Base-by-base conservation (phyloP, 345 rosid species). In the Hevea brasiliensis region DNA sequence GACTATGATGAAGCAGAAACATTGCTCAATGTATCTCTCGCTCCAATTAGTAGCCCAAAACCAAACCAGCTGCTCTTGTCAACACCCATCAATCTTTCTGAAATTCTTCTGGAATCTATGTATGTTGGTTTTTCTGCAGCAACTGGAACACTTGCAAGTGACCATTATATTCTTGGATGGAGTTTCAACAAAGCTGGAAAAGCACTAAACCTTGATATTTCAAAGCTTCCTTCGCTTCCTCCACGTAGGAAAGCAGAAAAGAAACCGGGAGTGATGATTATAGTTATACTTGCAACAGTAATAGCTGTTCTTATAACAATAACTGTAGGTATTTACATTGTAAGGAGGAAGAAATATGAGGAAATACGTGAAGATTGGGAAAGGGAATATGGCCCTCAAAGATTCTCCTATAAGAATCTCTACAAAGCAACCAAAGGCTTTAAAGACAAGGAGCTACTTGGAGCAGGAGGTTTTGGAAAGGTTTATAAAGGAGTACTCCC, bases 341-440 rank as follows among this genome's bases (percentile, higher is more conserved):
- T 17, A 20, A 65, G 40, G 37, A 65, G 58, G 50, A 66, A 44
- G 58, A 65, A 15, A 58, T 74, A 66, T 12, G 66, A 56, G 26
- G 77, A 74, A 35, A 6, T 74, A 6, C 24, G 35, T 1, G 77
- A 74, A 57, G 77, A 74, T 41, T 74, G 77, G 77, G 71, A 73
- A 67, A n/a, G 56, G 59, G 41, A 56, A 57, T 73, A 73, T 73
- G 64, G 70, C 42, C 77, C 77, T 65, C 77, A 73, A 27, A 73
- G 77, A 57, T 65, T 65, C 47, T 23, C 57, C 44, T 73, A 73
- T 57, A 44, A 42, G 70, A 41, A 62, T 56, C 58, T 73, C 27
- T 44, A 73, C 20, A 64, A 18, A 56, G 77, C 77, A 65, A 73
- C 77, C 3, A 53, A 45, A 55, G 77, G 77, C 6, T 73, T 73